Percentiles rank a stretch among this genome's conserved stretches.
Conservation (phyloP, 2,329 filamentous ascomycete species). For the Nigrograna mackinnonii region DNA sequence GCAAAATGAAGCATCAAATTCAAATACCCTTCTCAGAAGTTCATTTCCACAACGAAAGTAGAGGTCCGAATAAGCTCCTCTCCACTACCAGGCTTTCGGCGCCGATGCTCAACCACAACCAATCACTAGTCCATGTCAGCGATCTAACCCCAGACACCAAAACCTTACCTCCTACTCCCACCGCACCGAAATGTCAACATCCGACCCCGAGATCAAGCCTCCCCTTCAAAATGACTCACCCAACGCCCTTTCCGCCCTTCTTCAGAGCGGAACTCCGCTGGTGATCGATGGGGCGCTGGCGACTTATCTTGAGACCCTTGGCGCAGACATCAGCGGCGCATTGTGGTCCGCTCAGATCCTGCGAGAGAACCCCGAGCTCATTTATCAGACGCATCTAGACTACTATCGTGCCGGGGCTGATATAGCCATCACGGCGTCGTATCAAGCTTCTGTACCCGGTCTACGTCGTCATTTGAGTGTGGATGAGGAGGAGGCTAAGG, state of each 20-base stretch:
- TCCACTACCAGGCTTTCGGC: too few species aligned
- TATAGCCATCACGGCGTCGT: constrained; percentile 52
- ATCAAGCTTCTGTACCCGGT: constrained; percentile 50
- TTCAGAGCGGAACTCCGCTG: constrained; percentile 28
- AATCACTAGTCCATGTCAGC: too few species aligned
- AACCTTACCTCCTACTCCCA: too few species aligned
- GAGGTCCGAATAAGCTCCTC: too few species aligned
- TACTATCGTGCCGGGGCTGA: constrained; percentile 51
- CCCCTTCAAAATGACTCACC: too few species aligned
- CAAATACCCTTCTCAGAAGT: too few species aligned
- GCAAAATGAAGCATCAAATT: too few species aligned
- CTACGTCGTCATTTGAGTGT: constrained; percentile 42
- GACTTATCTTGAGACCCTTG: constrained; percentile 50
- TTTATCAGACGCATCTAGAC: constrained; percentile 47
- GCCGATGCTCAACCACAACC: too few species aligned
- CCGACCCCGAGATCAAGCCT: too few species aligned
- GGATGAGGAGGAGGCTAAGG: constrained; percentile 32
- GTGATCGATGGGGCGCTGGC: constrained; percentile 53
- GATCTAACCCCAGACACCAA: too few species aligned
- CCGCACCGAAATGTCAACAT: too few species aligned
- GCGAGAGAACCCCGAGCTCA: constrained; percentile 42
- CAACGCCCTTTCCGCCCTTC: constrained; percentile 17
- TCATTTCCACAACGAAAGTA: too few species aligned
- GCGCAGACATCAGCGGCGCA: constrained; percentile 46
- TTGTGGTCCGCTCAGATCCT: constrained; percentile 52